Conservation (phyloP, 1,139 yeast genomes). For the Zygosaccharomyces pseudobailii region DNA sequence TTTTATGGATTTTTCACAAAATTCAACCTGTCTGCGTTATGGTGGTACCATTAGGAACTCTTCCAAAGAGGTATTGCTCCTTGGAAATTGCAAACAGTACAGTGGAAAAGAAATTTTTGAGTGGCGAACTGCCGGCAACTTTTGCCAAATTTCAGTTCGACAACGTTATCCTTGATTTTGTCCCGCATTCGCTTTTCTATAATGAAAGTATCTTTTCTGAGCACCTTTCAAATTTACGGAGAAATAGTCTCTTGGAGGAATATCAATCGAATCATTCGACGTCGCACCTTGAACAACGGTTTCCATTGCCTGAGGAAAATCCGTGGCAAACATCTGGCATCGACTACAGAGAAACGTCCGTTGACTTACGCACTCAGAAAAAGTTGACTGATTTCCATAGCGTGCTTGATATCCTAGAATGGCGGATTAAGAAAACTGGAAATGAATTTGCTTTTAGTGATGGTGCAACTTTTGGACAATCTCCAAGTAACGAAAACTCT, state of each 20-base stretch:
- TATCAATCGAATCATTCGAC: background rate
- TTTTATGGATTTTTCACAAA: constrained; percentile 57
- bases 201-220: constrained; percentile 35
- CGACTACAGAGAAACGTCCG: constrained; percentile 68
- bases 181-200: constrained; percentile 33
- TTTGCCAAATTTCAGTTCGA: constrained; percentile 64
- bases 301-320: background rate
- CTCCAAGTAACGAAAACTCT: constrained; percentile 36
- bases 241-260: constrained; percentile 21
- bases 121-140: constrained; percentile 69
- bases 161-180: constrained; percentile 32
- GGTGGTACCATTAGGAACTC: constrained; percentile 72
- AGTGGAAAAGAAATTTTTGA: constrained; percentile 74
- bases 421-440: constrained; percentile 68
- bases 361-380: constrained; percentile 74
- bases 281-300: constrained; percentile 1
- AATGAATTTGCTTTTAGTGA: constrained; percentile 80
- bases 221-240: constrained; percentile 31
- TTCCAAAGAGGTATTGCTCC: constrained; percentile 59
- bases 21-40: constrained; percentile 78
- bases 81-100: constrained; percentile 88
- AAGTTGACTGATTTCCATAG: constrained; percentile 69
- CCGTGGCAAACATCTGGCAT: constrained; percentile 65
- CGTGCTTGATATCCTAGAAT: constrained; percentile 69
- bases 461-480: constrained; percentile 40